Percentiles rank a stretch among this genome's conserved stretches.
Conservation (phyloP, 352 stramenopile genomes). For the Detonula confervacea region DNA sequence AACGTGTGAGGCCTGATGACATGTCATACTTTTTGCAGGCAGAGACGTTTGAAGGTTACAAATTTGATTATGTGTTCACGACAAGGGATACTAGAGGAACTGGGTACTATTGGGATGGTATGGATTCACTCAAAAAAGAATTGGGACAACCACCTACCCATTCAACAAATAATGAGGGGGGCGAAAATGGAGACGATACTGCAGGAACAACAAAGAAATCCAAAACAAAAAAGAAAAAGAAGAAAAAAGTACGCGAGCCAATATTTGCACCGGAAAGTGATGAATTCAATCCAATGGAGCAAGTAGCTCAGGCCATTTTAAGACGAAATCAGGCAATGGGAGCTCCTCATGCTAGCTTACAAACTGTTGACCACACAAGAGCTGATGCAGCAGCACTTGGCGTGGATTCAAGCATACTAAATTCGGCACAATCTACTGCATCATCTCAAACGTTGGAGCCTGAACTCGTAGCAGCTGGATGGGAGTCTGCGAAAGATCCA, state of each 20-base stretch:
- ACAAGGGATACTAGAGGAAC: constrained; percentile 62
- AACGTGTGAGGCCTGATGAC: constrained; percentile 63
- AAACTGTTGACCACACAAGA: constrained; percentile 16
- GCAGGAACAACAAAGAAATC: constrained; percentile 25
- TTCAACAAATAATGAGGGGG: constrained; percentile 5
- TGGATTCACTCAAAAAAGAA: constrained; percentile 68
- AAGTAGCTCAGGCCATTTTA: constrained; percentile 62
- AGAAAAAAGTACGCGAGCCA: constrained; percentile 42
- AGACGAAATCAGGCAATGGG: constrained; percentile 38
- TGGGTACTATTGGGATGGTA: constrained; percentile 86
- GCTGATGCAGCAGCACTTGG: constrained; percentile 51
- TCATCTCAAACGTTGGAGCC: constrained; percentile 21
- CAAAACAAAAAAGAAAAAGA: constrained; percentile 70
- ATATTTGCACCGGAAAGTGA: constrained; percentile 55
- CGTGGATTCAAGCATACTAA: constrained; percentile 15
- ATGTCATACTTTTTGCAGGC: constrained; percentile 69
- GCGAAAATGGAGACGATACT: background rate
- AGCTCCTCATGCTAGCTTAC: constrained; percentile 15
- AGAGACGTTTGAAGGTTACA: constrained; percentile 69
- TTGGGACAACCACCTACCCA: constrained; percentile 33
- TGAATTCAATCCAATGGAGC: constrained; percentile 77
- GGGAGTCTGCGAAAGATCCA: constrained; percentile 49
- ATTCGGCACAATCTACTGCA: constrained; percentile 9
- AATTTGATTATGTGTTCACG: constrained; percentile 84
- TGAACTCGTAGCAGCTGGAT: constrained; percentile 41